Evolutionary conservation across 2,329 filamentous ascomycete species (phyloP), one percentile per base, ranked within the genome.

Genomic region (Colletotrichum australisinense): DNA sequence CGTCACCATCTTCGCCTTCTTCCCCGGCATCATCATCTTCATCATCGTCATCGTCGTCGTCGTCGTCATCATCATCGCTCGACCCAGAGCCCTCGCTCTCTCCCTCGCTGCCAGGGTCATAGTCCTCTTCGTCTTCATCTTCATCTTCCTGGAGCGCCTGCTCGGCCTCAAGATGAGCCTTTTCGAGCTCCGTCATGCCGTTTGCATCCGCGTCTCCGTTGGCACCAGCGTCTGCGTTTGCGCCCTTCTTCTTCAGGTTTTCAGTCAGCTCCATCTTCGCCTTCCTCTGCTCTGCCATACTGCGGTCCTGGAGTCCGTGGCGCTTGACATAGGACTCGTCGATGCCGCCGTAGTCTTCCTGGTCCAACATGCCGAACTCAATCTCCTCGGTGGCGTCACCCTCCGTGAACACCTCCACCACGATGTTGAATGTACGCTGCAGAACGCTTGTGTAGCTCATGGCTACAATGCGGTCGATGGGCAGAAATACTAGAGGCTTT

Each of bases 281-380:
- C 77, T 91, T 91, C 64, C 92, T 83, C 78, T 90, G 88, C 78
- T 93, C 91, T 0, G 91, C 91, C 90, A 93, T 91, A 78, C 91
- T 93, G 73, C 90, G 85, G 77, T 93, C 91, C 74, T 92, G 89
- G 30, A 93, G 84, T 0, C 88, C 85, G 76, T 93, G 88, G 11
- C 86, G 86, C 77, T 88, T 87, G 59, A 93, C 86, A 77, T 92
- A 93, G n/a, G 78, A 79, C 75, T 89, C 87, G 76, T 92, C 90
- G 74, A 93, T 93, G 26, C 87, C 89, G 5, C 82, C 84, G 73
- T 92, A 93, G 78, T 93, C 91, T 75, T 91, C 90, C 80, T 93
- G 91, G 76, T 93, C 92, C 22, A 93, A 80, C 92, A 93, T 93
- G 49, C 86, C 86, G 75, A 93, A 93, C 78, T 93, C 91, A 26